Evolutionary conservation across 2,329 filamentous ascomycete species (phyloP).

Genomic region (Clarireedia paspali): DNA sequence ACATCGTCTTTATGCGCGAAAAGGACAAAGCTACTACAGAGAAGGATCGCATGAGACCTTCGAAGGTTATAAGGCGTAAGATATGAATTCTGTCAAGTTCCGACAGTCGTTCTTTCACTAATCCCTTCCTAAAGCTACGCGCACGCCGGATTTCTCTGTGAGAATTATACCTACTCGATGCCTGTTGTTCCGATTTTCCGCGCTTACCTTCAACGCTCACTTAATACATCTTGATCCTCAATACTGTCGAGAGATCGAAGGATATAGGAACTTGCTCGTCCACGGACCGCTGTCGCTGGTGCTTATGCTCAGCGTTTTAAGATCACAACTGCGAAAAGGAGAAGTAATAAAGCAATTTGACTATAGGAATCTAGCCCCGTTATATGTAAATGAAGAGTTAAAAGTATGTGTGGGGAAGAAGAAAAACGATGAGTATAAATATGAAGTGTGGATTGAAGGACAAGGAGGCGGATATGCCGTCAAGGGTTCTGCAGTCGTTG

Average conservation of each 20-base stretch:
- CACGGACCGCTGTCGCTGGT: conserved; percentile 79
- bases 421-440: conserved; percentile 34
- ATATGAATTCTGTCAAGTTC: conserved; percentile 6
- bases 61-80: conserved; percentile 23
- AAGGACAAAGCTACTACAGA: conserved; percentile 15
- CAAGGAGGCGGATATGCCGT: conserved; percentile 55
- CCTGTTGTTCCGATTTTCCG: conserved; percentile 84
- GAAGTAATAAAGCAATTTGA: conserved; percentile 49
- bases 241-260: conserved; percentile 65
- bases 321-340: conserved; percentile 36
- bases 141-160: conserved; percentile 44
- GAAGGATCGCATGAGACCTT: conserved; percentile 12
- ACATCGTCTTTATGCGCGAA: conserved; percentile 56
- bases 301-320: conserved; percentile 64
- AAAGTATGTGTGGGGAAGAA: conserved; percentile 56
- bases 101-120: neutral
- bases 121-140: conserved; percentile 12
- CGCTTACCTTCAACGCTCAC: conserved; percentile 88
- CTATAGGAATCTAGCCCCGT: conserved; percentile 75
- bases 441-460: conserved; percentile 60
- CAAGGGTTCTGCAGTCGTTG: conserved; percentile 40
- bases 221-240: conserved; percentile 74
- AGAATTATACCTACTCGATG: conserved; percentile 57
- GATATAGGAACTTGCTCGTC: conserved; percentile 67
- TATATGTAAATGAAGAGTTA: conserved; percentile 68